Evolutionary conservation across 2,329 filamentous ascomycete genomes (phyloP).

Genomic region (Ophiobolus disseminans): DNA sequence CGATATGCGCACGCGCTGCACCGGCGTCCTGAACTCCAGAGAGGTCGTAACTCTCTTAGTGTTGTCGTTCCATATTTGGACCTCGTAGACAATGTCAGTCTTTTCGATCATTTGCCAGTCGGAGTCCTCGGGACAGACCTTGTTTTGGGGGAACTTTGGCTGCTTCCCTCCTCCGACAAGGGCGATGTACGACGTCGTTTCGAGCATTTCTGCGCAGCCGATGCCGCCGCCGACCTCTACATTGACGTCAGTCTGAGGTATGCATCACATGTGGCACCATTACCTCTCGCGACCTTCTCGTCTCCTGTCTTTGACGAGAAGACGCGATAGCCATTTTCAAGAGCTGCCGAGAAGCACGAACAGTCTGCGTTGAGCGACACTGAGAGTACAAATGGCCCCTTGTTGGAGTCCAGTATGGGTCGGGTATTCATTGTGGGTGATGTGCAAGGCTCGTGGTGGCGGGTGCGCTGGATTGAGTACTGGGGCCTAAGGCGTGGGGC

Average conservation of each 20-base stretch:
- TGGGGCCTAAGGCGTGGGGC: constrained; percentile 14
- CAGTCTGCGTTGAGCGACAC: constrained; percentile 85
- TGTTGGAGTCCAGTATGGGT: constrained; percentile 79
- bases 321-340: constrained; percentile 81
- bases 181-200: constrained; percentile 83
- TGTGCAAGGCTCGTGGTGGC: background rate
- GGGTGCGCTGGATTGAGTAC: background rate
- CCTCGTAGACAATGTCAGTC: constrained; percentile 53
- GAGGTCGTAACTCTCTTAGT: constrained; percentile 77
- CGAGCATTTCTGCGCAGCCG: constrained; percentile 84
- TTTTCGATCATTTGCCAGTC: constrained; percentile 34
- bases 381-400: constrained; percentile 77
- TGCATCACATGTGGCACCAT: background rate
- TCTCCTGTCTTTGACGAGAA: constrained; percentile 43
- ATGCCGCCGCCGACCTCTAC: constrained; percentile 68
- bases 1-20: constrained; percentile 80
- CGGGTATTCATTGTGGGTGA: constrained; percentile 79
- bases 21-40: constrained; percentile 78
- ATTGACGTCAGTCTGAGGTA: constrained; percentile 19
- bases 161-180: constrained; percentile 86
- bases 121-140: constrained; percentile 59
- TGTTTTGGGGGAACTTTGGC: constrained; percentile 87
- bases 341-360: constrained; percentile 84
- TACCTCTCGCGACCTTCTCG: constrained; percentile 41
- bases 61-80: constrained; percentile 91